Percentiles rank a stretch among this genome's conserved stretches.
Evolutionary conservation across 306 rosid species (phyloP).

Genomic region (Sphenostylis stenocarpa): DNA sequence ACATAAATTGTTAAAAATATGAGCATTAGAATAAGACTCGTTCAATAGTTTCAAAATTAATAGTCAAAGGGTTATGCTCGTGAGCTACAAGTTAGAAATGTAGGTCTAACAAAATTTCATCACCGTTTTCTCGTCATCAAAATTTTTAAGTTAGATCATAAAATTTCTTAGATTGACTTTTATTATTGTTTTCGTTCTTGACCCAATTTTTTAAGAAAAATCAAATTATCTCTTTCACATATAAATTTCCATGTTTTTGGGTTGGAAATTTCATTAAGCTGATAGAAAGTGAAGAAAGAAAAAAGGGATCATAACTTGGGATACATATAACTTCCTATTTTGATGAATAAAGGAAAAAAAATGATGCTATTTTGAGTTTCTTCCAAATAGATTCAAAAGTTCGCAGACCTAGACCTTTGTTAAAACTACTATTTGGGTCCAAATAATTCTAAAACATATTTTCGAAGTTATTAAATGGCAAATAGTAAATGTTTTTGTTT

Average conservation of each 20-base stretch:
- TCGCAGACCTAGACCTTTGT: too few relatives aligned
- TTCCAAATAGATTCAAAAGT: neutral
- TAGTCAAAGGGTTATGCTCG: slow-evolving; percentile 16
- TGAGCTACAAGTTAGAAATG: neutral
- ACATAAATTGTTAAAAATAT: too few relatives aligned
- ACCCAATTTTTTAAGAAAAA: slow-evolving; percentile 4
- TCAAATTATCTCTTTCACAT: slow-evolving; percentile 26
- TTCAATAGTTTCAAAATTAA: slow-evolving; percentile 24
- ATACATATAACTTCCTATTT: neutral
- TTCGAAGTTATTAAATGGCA: neutral
- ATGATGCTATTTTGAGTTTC: neutral
- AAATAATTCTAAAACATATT: too few relatives aligned
- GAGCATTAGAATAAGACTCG: slow-evolving; percentile 3
- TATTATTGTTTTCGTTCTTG: neutral
- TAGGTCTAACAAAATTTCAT: neutral
- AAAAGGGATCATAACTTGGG: neutral
- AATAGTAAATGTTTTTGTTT: too few relatives aligned
- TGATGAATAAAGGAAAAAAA: too few relatives aligned
- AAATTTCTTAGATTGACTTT: slow-evolving; percentile 12
- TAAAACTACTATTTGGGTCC: too few relatives aligned
- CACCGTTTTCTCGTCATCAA: neutral
- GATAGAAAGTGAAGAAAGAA: neutral
- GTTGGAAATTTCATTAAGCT: slow-evolving; percentile 24
- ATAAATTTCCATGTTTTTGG: slow-evolving; percentile 21
- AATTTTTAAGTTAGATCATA: neutral